phyloP scores from a whole-genome alignment of 148 eudicot genomes.

The Cornus kousa region DNA sequence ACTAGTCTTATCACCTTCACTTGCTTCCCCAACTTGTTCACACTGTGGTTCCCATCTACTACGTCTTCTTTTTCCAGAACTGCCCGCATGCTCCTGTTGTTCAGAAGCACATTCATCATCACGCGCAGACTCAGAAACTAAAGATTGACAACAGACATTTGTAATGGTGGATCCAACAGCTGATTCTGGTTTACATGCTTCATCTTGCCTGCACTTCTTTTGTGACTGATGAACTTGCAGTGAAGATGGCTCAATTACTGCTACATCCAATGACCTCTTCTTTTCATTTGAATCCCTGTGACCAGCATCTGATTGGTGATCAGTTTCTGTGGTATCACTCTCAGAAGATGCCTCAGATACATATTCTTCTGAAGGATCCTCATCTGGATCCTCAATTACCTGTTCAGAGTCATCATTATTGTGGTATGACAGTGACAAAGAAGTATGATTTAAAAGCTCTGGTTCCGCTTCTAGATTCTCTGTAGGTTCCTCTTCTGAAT shows the following conservation, averaged over 20 bases:
- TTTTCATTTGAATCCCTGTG: slow-evolving; percentile 6
- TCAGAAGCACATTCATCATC: slow-evolving; percentile 1
- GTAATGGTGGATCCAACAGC: not conserved
- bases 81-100: slow-evolving; percentile 9
- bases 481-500: no score
- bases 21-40: slow-evolving; percentile 5
- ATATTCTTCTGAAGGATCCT: not conserved
- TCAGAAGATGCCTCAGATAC: not conserved
- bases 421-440: not conserved
- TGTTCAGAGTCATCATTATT: not conserved
- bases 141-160: slow-evolving; percentile 3
- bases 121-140: not conserved
- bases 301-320: slow-evolving; percentile 7
- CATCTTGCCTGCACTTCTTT: slow-evolving; percentile 20
- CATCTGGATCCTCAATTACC: slow-evolving; percentile 3
- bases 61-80: slow-evolving; percentile 20
- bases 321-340: not conserved
- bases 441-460: not conserved
- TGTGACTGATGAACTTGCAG: not conserved
- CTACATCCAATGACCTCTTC: slow-evolving; percentile 10
- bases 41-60: no score
- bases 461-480: slow-evolving; percentile 13
- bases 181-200: slow-evolving; percentile 5
- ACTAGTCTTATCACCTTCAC: not conserved
- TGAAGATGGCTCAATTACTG: not conserved